Conservation (phyloP, 495 filamentous ascomycete species). For the Daldinia childiae region DNA sequence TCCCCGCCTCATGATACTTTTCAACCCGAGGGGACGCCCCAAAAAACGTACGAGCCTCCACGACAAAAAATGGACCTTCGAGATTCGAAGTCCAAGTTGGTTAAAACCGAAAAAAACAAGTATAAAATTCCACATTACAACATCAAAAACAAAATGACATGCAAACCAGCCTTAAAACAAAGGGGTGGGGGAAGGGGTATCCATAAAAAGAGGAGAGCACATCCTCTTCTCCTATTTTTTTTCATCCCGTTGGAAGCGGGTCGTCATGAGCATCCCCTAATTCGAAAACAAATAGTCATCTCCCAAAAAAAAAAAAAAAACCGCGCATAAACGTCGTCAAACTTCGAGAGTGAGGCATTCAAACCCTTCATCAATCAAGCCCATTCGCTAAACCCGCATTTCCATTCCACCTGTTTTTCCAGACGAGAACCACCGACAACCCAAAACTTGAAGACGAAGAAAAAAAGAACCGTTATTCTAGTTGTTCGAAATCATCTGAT, state of each 20-base stretch:
- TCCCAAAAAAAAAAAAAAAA: slow-evolving; percentile 13
- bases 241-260: slow-evolving; percentile 22
- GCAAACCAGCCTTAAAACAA: slow-evolving; percentile 14
- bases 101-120: not conserved
- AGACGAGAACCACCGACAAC: slow-evolving; percentile 12
- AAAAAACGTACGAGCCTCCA: not conserved
- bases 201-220: slow-evolving; percentile 26
- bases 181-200: slow-evolving; percentile 31
- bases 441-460: slow-evolving; percentile 4
- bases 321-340: slow-evolving; percentile 25
- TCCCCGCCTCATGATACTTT: not conserved
- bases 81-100: not conserved
- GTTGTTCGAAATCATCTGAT: not conserved
- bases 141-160: slow-evolving; percentile 16
- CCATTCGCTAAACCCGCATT: slow-evolving; percentile 9
- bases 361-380: slow-evolving; percentile 18
- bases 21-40: not conserved
- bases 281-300: slow-evolving; percentile 20
- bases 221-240: slow-evolving; percentile 25
- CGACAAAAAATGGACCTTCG: not conserved
- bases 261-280: slow-evolving; percentile 16
- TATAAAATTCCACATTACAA: slow-evolving; percentile 34
- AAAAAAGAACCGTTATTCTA: slow-evolving; percentile 13
- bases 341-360: slow-evolving; percentile 6
- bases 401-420: slow-evolving; percentile 16